phyloP scores from a whole-genome alignment of 1,139 yeast genomes.

The Entelexis paramagnoliae region DNA sequence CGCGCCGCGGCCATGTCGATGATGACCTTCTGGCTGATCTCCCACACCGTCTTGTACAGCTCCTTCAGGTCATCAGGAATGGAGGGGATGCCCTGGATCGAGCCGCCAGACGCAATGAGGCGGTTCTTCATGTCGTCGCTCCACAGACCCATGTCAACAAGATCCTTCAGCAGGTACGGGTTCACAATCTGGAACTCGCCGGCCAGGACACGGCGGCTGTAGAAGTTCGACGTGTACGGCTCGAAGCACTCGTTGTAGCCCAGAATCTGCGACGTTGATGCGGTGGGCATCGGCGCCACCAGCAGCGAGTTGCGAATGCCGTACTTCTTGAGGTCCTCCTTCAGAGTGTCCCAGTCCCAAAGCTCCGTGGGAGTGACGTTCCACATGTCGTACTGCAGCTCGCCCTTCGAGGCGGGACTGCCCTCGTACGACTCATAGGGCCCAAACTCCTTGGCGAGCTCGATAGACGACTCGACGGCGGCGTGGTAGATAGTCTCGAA shows the following conservation, averaged over 20 bases:
- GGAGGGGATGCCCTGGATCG: constrained; percentile 64
- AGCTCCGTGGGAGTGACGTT: constrained; percentile 57
- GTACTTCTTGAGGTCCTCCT: constrained; percentile 46
- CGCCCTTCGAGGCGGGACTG: constrained; percentile 75
- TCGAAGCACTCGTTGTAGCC: constrained; percentile 89
- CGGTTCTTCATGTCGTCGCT: constrained; percentile 67
- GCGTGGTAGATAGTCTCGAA: constrained; percentile 88
- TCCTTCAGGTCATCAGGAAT: constrained; percentile 71
- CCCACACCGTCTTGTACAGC: constrained; percentile 93
- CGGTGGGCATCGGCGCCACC: constrained; percentile 93
- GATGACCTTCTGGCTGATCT: constrained; percentile 74
- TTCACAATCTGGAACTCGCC: constrained; percentile 87
- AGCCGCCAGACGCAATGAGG: constrained; percentile 72
- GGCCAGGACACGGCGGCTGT: constrained; percentile 74
- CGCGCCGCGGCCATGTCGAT: constrained; percentile 96
- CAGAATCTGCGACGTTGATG: constrained; percentile 81
- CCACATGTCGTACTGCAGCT: constrained; percentile 75
- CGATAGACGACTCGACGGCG: constrained; percentile 69
- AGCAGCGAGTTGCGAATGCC: constrained; percentile 76
- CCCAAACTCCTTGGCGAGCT: constrained; percentile 57
- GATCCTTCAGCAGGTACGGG: constrained; percentile 68
- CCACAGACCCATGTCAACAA: constrained; percentile 80
- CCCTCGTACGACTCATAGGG: constrained; percentile 60
- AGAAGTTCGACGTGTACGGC: constrained; percentile 81
- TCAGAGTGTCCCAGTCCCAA: constrained; percentile 68